Evolutionary conservation across 2,329 filamentous ascomycete genomes (phyloP), one percentile per base, ranked within the genome.

Genomic region (Byssochlamys sp.): DNA sequence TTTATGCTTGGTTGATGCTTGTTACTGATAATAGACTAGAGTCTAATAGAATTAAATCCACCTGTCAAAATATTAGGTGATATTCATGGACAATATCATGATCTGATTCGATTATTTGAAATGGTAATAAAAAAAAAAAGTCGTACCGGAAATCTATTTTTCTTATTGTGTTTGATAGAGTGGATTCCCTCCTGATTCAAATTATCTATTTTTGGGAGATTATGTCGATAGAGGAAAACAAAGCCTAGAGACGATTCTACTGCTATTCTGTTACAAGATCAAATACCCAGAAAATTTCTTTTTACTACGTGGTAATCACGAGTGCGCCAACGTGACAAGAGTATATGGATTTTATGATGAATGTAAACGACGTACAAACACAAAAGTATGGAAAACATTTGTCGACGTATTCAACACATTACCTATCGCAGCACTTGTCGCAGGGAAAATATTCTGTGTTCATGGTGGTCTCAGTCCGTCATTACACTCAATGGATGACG

Each of bases 261-360:
- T 97, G 49, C 80, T 97, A 48, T 80, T 97, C 60, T 96, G 91
- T 80, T 97, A 96, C 79, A 97, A 97, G 79, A 83, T 97, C 71
- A 95, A 96, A 72, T 96, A 89, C 67, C 92, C 92, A 9, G 90
- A 96, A 75, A 97, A 97, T 77, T 97, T 97, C 75, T 97, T 97
- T 76, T 78, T 97, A 53, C 80, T 97, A 26, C 86, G 92, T 58
- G 92, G 92, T 57, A 97, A 97, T 70, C 92, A 97, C 74, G 92
- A 97, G 73, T 96, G 92, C 74, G 92, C 92, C 66, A 96, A 95
- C 64, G 90, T 97, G 55, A 97, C 91, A 11, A 84, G 92, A 59
- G 90, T 97, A 35, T 96, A 96, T 73, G 92, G 92, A 1, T 97
- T 97, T 74, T 97, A 97, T 77, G 92, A 97, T 68, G 92, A 97